A percentile compares a stretch with the other conserved stretches of the same genome.
phyloP scores from a whole-genome alignment of 495 filamentous ascomycete species.

The Penicillium salamii region DNA sequence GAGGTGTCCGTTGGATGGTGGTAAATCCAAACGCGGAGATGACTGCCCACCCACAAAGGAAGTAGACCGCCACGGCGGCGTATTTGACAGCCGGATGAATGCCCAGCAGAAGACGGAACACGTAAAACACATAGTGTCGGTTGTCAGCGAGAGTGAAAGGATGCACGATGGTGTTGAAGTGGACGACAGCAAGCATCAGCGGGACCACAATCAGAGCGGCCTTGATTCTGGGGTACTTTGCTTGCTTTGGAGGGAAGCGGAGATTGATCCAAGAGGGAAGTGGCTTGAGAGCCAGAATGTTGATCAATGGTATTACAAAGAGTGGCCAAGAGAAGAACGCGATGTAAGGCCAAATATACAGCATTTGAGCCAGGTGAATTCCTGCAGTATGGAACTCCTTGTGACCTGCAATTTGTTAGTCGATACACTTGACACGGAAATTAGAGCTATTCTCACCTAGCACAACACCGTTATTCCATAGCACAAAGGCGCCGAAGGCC shows the following conservation, averaged over 20 bases:
- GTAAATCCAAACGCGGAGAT: conserved; percentile 54
- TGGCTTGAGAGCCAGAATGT: conserved; percentile 35
- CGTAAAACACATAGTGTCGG: conserved; percentile 93
- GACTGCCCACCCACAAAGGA: conserved; percentile 57
- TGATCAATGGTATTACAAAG: conserved; percentile 52
- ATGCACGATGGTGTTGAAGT: conserved; percentile 89
- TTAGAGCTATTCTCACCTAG: conserved; percentile 54
- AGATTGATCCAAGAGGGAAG: conserved; percentile 39
- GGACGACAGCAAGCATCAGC: conserved; percentile 56
- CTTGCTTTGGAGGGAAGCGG: conserved; percentile 34
- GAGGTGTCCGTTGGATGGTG: conserved; percentile 22
- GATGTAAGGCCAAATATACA: conserved; percentile 90
- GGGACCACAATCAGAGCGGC: conserved; percentile 37
- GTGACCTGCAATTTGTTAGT: conserved; percentile 56
- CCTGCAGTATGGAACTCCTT: conserved; percentile 91
- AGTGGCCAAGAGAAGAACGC: conserved; percentile 86
- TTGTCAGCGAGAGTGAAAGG: conserved; percentile 97
- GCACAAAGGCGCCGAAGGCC: conserved; percentile 70
- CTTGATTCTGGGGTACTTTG: conserved; percentile 34
- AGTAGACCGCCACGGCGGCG: conserved; percentile 60
- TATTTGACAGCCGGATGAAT: conserved; percentile 63
- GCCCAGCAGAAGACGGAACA: conserved; percentile 80
- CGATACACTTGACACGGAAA: conserved; percentile 3
- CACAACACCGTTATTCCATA: conserved; percentile 89
- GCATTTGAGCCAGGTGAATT: conserved; percentile 85